These are phyloP conservation scores for Podila horticola DNA, from an alignment of 192 early-diverging fungal genomes.

Conservation along the genomic window DNA sequence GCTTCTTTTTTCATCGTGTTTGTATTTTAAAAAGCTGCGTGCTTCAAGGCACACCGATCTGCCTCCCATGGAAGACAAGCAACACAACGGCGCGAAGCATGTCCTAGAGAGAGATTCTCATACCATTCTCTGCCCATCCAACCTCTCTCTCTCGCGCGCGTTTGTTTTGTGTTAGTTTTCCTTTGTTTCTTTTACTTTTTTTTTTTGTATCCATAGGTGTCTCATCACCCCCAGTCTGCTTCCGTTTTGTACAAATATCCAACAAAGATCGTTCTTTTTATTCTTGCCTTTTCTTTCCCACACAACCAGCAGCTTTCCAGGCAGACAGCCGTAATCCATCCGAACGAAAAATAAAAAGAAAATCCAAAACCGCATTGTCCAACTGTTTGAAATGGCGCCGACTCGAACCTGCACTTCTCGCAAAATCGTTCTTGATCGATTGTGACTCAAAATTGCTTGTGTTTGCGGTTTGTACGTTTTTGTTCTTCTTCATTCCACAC, in stretches of 20 bases:
- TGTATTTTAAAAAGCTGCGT: too few relatives aligned
- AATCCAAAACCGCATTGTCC: too few relatives aligned
- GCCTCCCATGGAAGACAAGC: too few relatives aligned
- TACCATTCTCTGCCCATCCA: slow-evolving; percentile 1
- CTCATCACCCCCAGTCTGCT: background rate
- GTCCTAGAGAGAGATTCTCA: background rate
- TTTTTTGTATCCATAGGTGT: slow-evolving; percentile 15
- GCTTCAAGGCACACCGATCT: too few relatives aligned
- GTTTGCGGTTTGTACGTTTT: background rate
- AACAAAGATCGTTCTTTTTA: background rate
- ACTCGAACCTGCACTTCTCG: too few relatives aligned
- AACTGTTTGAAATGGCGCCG: too few relatives aligned
- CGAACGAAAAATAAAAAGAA: too few relatives aligned
- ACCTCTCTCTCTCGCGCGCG: background rate
- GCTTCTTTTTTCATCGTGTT: slow-evolving; percentile 1
- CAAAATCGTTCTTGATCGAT: too few relatives aligned
- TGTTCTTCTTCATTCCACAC: background rate
- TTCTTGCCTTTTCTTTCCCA: background rate
- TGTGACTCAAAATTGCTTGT: slow-evolving; percentile 25
- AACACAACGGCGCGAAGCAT: too few relatives aligned
- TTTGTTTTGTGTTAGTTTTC: background rate
- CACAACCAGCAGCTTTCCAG: background rate
- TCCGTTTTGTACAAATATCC: background rate
- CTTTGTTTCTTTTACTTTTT: background rate
- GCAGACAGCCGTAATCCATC: too few relatives aligned